Evolutionary conservation across 768 basidiomycete species (phyloP).

Genomic region (Calvatia gigantea): DNA sequence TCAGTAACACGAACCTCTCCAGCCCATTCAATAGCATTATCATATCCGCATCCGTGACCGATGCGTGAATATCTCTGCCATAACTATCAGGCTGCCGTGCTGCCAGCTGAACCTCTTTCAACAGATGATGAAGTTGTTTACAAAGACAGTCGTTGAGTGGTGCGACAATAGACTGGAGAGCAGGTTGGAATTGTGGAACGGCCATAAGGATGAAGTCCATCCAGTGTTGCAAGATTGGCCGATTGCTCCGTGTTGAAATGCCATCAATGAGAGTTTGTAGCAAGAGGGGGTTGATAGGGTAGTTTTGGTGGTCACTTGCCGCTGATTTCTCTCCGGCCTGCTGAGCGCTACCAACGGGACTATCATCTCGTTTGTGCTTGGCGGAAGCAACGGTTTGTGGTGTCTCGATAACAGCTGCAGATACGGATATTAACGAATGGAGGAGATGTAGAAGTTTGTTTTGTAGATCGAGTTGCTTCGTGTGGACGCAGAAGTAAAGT

Average conservation of each 20-base stretch:
- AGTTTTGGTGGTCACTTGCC: conserved; percentile 26
- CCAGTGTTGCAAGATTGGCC: conserved; percentile 90
- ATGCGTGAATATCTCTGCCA: conserved; percentile 39
- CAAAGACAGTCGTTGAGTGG: conserved; percentile 82
- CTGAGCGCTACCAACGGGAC: conserved; percentile 27
- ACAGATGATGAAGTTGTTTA: conserved; percentile 54
- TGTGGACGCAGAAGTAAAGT: conserved; percentile 71
- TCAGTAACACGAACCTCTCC: conserved; percentile 77
- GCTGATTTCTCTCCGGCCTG: conserved; percentile 27
- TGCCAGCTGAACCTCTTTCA: conserved; percentile 52
- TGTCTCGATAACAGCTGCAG: conserved; percentile 36
- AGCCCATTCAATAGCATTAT: conserved; percentile 81
- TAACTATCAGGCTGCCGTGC: conserved; percentile 32
- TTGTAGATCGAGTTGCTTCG: conserved; percentile 74
- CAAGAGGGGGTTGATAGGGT: conserved; percentile 67
- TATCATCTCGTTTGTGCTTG: conserved; percentile 25
- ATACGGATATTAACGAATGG: conserved; percentile 77
- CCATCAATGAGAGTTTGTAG: conserved; percentile 81
- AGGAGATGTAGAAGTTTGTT: conserved; percentile 91
- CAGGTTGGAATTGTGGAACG: conserved; percentile 77
- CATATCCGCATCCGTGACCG: conserved; percentile 75
- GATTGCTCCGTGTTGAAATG: conserved; percentile 63
- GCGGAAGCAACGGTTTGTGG: conserved; percentile 19
- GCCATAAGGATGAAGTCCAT: conserved; percentile 94
- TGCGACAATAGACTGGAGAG: conserved; percentile 59